A percentile compares a stretch with the other conserved stretches of the same genome.
phyloP scores from a whole-genome alignment of 257 asterid species.

The Knoxia roxburghii region DNA sequence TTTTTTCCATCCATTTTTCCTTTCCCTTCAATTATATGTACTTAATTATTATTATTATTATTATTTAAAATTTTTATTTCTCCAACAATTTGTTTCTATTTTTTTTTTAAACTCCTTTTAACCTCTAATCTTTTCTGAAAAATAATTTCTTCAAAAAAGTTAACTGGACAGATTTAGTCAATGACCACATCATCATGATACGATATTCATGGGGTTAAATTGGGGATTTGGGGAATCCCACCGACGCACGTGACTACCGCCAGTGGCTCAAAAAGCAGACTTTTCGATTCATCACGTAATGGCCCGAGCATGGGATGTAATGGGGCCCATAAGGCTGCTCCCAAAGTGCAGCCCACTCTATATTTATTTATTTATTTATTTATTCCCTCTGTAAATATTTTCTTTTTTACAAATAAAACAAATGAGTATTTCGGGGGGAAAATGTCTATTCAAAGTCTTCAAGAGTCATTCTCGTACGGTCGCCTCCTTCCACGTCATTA shows the following conservation, averaged over 20 bases:
- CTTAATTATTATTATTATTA: too few relatives aligned
- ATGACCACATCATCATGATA: too few relatives aligned
- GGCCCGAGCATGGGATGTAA: conserved; percentile 50
- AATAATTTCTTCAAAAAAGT: too few relatives aligned
- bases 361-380: neutral
- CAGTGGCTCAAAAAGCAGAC: conserved; percentile 27
- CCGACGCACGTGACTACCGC: conserved; percentile 50
- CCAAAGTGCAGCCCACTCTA: conserved; percentile 7
- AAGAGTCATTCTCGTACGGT: conserved; percentile 45
- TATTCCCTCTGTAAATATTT: neutral
- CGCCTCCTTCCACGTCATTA: conserved; percentile 14
- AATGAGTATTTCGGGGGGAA: too few relatives aligned
- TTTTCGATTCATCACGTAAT: conserved; percentile 25
- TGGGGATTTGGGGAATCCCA: conserved; percentile 31
- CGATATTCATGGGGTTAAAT: neutral
- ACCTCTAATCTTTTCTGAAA: too few relatives aligned
- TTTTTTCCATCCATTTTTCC: too few relatives aligned
- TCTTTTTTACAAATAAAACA: too few relatives aligned
- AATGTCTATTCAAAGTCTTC: conserved; percentile 24
- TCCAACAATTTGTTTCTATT: too few relatives aligned
- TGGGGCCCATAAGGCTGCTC: neutral
- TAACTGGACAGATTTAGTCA: too few relatives aligned
- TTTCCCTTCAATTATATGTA: too few relatives aligned
- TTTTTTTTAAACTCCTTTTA: too few relatives aligned
- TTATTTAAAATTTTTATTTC: too few relatives aligned